Base-by-base conservation (phyloP, 441 rosid species). In the Breynia disticha region DNA sequence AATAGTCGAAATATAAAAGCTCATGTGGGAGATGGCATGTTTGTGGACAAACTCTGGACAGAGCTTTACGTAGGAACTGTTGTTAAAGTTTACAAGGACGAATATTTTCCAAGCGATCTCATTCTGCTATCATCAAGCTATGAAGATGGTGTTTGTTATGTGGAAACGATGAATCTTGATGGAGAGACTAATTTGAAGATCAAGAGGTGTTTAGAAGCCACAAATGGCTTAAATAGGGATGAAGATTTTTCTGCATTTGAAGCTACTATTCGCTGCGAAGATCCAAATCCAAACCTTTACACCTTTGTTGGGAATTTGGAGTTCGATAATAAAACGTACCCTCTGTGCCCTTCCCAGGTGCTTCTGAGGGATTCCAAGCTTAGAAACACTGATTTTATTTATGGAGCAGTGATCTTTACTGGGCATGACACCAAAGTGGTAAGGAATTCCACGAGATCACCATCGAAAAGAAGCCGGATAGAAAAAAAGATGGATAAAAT, bases 91-190 rank as follows among this genome's bases (percentile, higher is more conserved):
- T 63, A 71, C 15, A 83, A 81, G 65, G 71, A 83, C 62, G 77
- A 83, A 28, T 83, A 68, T 59, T 86, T 86, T 56, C 89, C 95
- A 0, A 64, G 78, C 53, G 91, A 86, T 70, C 73, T 86, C 45
- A 79, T 86, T 24, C 57, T 86, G 19, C 51, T 86, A 55, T 83
- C 91, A 5, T 78, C 89, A 0, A 78, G 85, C 67, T 81, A 78
- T 37, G 88, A 83, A 22, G 95, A 86, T 49, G 95, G 86, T 32
- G 58, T 86, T 49, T 86, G 90, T 66, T 86, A 86, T 60, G 95
- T 86, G 22, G 90, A 86, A 76, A 86, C 95, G 0, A 83, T 81
- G 95, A 86, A 83, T 50, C 78, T 86, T 19, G 95, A 86, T 60
- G 95, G 95, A 0, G 95, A 86, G 57, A 86, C 89, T 14, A 86